Evolutionary conservation across 2,329 filamentous ascomycete genomes (phyloP).

Genomic region (Akanthomyces uredinophilus): DNA sequence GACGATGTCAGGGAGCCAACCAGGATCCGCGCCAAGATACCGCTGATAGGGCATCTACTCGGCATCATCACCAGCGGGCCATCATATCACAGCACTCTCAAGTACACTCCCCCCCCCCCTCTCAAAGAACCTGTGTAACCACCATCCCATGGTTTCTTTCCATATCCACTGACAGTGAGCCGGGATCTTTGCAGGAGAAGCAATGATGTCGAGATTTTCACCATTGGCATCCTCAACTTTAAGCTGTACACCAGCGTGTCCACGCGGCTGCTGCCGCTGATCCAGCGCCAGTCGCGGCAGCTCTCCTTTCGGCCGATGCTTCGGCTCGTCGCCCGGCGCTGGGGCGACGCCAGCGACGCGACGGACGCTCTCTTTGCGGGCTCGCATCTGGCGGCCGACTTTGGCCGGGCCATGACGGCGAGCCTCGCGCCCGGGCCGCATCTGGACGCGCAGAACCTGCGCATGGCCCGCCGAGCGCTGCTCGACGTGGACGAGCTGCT

Average conservation of each 20-base stretch:
- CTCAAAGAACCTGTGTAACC: background rate
- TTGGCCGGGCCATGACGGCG: constrained; percentile 12
- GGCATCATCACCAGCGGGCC: constrained; percentile 13
- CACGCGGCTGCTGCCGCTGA: constrained; percentile 21
- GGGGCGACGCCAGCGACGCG: constrained; percentile 15
- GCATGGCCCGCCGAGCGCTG: constrained; percentile 16
- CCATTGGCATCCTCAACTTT: constrained; percentile 22
- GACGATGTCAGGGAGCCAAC: background rate
- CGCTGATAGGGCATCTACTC: constrained; percentile 17
- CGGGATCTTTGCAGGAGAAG: no score
- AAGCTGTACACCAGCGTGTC: constrained; percentile 27
- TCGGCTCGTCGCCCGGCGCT: constrained; percentile 16
- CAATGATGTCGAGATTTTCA: constrained; percentile 18
- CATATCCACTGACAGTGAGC: no score
- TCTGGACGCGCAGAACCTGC: constrained; percentile 18
- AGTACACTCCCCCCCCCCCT: background rate
- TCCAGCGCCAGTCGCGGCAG: constrained; percentile 21
- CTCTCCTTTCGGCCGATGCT: constrained; percentile 26
- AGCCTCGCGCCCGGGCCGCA: constrained; percentile 16
- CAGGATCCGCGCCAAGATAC: constrained; percentile 10
- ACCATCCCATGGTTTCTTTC: background rate
- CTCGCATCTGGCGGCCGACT: constrained; percentile 5
- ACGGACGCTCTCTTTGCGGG: constrained; percentile 12
- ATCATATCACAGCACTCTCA: constrained; percentile 12
- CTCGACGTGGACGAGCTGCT: constrained; percentile 14